Evolutionary conservation across 2,329 filamentous ascomycete species (phyloP).

Genomic region (Penicillium sp.): DNA sequence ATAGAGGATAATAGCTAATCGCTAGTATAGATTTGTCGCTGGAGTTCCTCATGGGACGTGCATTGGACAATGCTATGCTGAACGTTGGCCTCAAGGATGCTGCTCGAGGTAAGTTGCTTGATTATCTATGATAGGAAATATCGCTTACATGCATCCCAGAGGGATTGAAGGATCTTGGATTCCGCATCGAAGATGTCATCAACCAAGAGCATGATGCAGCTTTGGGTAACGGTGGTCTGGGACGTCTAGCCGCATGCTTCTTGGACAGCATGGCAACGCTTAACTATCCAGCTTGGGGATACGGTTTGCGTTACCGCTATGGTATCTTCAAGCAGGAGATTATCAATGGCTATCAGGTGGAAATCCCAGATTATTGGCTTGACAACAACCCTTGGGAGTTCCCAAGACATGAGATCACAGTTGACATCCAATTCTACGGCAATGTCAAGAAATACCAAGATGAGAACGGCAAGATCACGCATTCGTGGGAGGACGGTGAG

Average conservation of each 20-base stretch:
- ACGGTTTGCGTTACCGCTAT: constrained; percentile 91
- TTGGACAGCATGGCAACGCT: constrained; percentile 92
- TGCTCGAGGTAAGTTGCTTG: constrained; percentile 64
- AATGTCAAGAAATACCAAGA: constrained; percentile 72
- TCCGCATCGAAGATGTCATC: constrained; percentile 95
- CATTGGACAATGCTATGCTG: constrained; percentile 97
- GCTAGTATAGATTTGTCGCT: constrained; percentile 71
- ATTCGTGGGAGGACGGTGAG: constrained; percentile 89
- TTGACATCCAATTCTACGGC: constrained; percentile 97
- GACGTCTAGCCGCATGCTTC: constrained; percentile 92
- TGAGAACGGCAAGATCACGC: constrained; percentile 70
- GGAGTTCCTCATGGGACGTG: constrained; percentile 95
- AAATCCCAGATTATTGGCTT: constrained; percentile 98
- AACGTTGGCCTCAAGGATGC: constrained; percentile 86
- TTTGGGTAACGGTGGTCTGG: constrained; percentile 91
- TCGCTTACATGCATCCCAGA: constrained; percentile 51
- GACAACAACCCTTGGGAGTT: constrained; percentile 99
- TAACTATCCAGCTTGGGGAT: constrained; percentile 96
- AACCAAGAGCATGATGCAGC: constrained; percentile 94
- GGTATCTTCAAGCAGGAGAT: constrained; percentile 99
- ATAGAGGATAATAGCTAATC: neutral
- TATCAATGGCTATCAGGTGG: constrained; percentile 94
- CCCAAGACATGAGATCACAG: constrained; percentile 87
- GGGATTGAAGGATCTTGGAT: constrained; percentile 83
- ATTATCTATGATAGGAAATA: constrained; percentile 11